phyloP scores from a whole-genome alignment of 2,329 filamentous ascomycete species.

The Fusarium sp. region DNA sequence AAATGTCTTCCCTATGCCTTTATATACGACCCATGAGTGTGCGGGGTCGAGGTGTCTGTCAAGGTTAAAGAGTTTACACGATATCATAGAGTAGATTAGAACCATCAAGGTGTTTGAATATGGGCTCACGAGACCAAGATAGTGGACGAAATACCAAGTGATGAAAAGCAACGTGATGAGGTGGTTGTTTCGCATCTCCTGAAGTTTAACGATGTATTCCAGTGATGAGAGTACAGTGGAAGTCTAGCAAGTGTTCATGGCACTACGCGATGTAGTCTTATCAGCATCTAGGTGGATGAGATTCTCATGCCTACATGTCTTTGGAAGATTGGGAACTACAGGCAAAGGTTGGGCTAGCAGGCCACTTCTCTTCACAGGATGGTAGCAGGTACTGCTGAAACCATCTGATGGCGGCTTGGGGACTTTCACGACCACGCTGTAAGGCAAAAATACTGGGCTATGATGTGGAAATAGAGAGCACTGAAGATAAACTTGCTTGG shows the following conservation, averaged over 20 bases:
- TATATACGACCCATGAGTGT: slow-evolving; percentile 13
- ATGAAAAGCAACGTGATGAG: neutral
- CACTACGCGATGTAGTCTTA: neutral
- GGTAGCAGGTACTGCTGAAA: neutral
- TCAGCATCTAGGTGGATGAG: neutral
- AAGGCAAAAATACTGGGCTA: neutral
- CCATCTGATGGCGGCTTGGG: neutral
- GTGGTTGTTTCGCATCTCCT: neutral
- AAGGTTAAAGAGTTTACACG: slow-evolving; percentile 2
- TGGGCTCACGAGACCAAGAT: neutral
- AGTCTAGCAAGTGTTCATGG: neutral
- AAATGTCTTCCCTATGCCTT: neutral
- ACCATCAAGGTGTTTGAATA: slow-evolving; percentile 23
- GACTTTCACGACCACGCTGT: neutral
- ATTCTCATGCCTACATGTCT: neutral
- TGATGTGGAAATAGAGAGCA: neutral
- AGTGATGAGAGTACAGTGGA: neutral
- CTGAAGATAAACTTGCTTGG: neutral
- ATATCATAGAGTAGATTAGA: neutral
- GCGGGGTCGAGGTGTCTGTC: slow-evolving; percentile 10
- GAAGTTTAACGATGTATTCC: neutral
- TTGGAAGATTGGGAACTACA: neutral
- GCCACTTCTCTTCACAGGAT: neutral
- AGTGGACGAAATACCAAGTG: too few species aligned
- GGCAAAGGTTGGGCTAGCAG: neutral